Evolutionary conservation across 805 yeast species (phyloP).

Genomic region (Hanseniaspora vineae): DNA sequence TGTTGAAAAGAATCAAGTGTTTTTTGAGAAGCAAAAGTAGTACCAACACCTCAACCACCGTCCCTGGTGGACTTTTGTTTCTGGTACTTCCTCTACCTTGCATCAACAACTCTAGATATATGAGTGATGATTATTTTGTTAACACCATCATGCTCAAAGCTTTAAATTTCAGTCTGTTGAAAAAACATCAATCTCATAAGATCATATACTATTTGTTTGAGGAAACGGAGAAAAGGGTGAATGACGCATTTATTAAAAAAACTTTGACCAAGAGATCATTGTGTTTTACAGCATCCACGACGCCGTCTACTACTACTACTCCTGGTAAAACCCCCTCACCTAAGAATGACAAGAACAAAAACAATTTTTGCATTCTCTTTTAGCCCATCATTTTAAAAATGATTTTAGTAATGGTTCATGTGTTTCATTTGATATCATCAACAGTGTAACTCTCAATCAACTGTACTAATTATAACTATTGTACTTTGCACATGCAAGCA

Average conservation of each 20-base stretch:
- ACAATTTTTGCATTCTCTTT: background rate
- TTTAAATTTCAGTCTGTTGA: slow-evolving; percentile 44
- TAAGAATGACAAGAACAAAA: background rate
- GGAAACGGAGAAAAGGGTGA: slow-evolving; percentile 26
- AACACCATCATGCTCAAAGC: slow-evolving; percentile 31
- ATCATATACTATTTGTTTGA: slow-evolving; percentile 59
- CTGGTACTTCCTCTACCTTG: slow-evolving; percentile 87
- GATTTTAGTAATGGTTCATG: no score
- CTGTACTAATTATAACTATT: no score
- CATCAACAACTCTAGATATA: slow-evolving; percentile 68
- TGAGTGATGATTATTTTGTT: slow-evolving; percentile 30
- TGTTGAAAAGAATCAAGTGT: slow-evolving; percentile 47
- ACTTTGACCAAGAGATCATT: background rate
- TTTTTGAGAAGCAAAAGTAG: slow-evolving; percentile 29
- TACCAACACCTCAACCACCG: slow-evolving; percentile 9
- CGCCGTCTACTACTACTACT: no score
- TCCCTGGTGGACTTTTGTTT: slow-evolving; percentile 32
- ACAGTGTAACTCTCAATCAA: no score
- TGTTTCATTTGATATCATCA: no score
- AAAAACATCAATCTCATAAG: slow-evolving; percentile 50
- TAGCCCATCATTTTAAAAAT: no score
- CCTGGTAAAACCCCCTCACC: background rate
- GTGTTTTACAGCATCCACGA: no score
- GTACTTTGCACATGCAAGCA: no score
- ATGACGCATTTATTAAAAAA: background rate